A percentile compares a stretch with the other conserved stretches of the same genome.
These are phyloP conservation scores for Phyllosticta paracitricarpa DNA, from an alignment of 2,329 filamentous ascomycete species.

Conservation along the genomic window DNA sequence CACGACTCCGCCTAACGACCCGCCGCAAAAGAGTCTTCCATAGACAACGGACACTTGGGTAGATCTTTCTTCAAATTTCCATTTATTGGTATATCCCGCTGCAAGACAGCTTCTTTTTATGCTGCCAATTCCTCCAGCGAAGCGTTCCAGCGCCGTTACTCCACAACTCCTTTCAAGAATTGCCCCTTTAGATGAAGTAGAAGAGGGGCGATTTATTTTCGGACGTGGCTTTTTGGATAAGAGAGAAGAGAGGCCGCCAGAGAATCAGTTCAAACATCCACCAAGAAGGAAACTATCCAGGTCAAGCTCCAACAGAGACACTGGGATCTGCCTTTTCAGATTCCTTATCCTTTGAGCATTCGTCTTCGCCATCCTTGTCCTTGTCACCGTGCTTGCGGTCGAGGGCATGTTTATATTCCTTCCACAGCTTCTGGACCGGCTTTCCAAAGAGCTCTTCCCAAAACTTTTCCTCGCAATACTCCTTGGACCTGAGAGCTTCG, in stretches of 20 bases:
- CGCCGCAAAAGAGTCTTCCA: constrained; percentile 3
- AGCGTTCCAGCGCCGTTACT: not conserved
- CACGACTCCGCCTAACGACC: constrained; percentile 35
- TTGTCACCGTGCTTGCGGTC: constrained; percentile 22
- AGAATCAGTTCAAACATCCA: not conserved
- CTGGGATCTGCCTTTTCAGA: not conserved
- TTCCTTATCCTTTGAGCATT: not conserved
- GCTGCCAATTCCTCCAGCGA: not conserved
- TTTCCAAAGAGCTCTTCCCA: constrained; percentile 60
- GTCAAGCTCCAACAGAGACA: not conserved
- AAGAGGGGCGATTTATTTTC: not conserved
- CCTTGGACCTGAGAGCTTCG: constrained; percentile 51
- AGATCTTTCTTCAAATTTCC: not conserved
- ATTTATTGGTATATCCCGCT: not conserved
- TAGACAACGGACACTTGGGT: not conserved
- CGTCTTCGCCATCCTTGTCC: not conserved
- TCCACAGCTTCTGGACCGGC: constrained; percentile 61
- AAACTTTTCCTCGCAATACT: constrained; percentile 35
- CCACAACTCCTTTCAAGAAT: not conserved
- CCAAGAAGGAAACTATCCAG: not conserved
- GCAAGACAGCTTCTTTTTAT: not conserved
- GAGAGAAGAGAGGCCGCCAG: not conserved
- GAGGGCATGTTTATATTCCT: constrained; percentile 50
- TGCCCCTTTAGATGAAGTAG: not conserved
- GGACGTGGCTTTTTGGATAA: not conserved